Evolutionary conservation across 768 basidiomycete genomes (phyloP).

Genomic region (Coprinopsis cinerea): DNA sequence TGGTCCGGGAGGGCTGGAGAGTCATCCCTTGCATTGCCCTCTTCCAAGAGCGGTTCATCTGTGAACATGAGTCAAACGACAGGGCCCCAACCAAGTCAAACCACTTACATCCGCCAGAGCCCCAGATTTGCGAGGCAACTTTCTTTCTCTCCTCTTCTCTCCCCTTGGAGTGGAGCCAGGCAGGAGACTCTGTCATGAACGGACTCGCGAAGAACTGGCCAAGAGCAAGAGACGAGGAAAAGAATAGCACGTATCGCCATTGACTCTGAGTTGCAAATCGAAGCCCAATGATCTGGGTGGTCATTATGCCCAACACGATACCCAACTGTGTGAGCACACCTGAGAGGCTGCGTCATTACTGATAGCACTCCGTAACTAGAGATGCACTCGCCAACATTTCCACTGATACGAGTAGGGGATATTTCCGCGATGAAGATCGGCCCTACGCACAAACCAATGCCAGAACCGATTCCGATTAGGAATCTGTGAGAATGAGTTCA

Average conservation of each 20-base stretch:
- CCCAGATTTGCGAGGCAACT: conserved; percentile 52
- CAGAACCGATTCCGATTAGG: conserved; percentile 64
- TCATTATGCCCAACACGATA: conserved; percentile 82
- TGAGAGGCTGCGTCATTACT: conserved; percentile 19
- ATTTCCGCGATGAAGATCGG: conserved; percentile 87
- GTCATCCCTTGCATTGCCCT: conserved; percentile 16
- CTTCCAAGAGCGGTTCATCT: conserved; percentile 36
- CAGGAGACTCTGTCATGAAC: conserved; percentile 64
- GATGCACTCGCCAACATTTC: conserved; percentile 59
- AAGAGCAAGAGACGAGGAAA: conserved; percentile 52
- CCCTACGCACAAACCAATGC: conserved; percentile 69
- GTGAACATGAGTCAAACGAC: conserved; percentile 19
- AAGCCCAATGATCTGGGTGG: conserved; percentile 77
- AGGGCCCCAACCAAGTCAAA: background rate
- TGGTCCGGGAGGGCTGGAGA: conserved; percentile 16
- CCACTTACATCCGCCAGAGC: conserved; percentile 11
- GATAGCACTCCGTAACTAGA: background rate
- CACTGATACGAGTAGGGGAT: conserved; percentile 69
- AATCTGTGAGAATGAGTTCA: conserved; percentile 33
- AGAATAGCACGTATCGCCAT: conserved; percentile 68
- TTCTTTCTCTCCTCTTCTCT: conserved; percentile 43
- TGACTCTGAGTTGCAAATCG: conserved; percentile 58
- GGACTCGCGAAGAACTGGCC: conserved; percentile 51
- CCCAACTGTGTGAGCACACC: conserved; percentile 78
- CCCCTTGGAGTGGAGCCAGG: conserved; percentile 52